Evolutionary conservation across 2,329 filamentous ascomycete genomes (phyloP), one percentile per base, ranked within the genome.

Genomic region (Colletotrichum tamarilloi): DNA sequence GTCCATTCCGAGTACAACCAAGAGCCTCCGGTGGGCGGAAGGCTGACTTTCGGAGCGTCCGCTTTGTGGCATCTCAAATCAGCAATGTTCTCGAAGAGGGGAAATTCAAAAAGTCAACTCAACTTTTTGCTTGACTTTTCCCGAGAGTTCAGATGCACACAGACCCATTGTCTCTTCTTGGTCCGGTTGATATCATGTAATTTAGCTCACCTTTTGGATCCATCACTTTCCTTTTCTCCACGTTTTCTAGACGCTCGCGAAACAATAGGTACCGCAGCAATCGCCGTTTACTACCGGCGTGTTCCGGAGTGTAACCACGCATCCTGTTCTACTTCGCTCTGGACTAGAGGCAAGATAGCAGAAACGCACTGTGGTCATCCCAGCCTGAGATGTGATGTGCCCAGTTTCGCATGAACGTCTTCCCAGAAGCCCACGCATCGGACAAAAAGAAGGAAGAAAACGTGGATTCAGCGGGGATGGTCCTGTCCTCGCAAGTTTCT

Each of bases 131-230:
- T 26, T n/a, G 28, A 28, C 12, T 49, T 35, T 12, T 38, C 7
- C 46, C 24, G 52, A 62, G 26, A 72, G 58, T 72, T 72, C 65
- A 72, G 69, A 63, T 22, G 65, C 58, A 55, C 24, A 63, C 53
- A 53, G 62, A 28, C 32, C 46, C 9, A 4, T 28, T 24, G 63
- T 28, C 57, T 59, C 57, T 56, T 19, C 49, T 26, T 22, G 42
- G 38, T 24, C 53, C 19, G 49, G 19, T 52, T 38, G 42, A n/a
- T 49, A 49, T 49, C 42, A n/a, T 49, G 42, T 22, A 49, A 11
- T 11, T 49, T 49, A 49, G 42, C 19, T 49, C 42, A 49, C 42
- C 42, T n/a, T 22, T n/a, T 49, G 30, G 30, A 49, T 62, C 55
- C 42, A 58, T 38, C 35, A 22, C 49, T 19, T 26, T 42, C 49